Percentiles rank a stretch among this genome's conserved stretches.
Evolutionary conservation across 2,329 filamentous ascomycete genomes (phyloP).

Genomic region (Fusarium sp.): DNA sequence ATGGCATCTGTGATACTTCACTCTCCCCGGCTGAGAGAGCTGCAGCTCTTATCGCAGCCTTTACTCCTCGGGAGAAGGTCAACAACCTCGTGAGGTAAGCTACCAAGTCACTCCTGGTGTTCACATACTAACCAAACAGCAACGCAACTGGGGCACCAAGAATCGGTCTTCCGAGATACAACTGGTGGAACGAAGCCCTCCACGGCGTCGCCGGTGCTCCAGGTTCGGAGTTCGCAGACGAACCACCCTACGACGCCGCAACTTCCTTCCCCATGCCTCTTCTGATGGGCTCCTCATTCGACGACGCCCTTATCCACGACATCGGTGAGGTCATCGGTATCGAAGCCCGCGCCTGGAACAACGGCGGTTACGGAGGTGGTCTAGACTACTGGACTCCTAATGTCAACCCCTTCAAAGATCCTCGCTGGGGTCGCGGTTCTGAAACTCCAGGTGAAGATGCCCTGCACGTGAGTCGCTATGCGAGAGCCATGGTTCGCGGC

Average conservation of each 20-base stretch:
- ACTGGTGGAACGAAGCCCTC: slow-evolving; percentile 23
- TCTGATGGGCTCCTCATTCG: not conserved
- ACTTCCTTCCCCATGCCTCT: slow-evolving; percentile 17
- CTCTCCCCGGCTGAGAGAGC: not conserved
- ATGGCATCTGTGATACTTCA: not conserved
- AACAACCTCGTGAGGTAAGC: slow-evolving; percentile 5
- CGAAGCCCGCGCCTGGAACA: slow-evolving; percentile 1
- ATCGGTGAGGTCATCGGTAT: not conserved
- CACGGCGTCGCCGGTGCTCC: slow-evolving; percentile 1
- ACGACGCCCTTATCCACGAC: not conserved
- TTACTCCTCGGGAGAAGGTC: slow-evolving; percentile 2
- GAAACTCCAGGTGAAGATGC: slow-evolving; percentile 18
- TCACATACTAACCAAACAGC: not conserved
- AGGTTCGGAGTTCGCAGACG: not conserved
- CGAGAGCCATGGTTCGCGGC: not conserved
- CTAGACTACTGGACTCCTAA: slow-evolving; percentile 12
- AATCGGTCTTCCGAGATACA: slow-evolving; percentile 6
- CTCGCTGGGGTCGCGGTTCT: slow-evolving; percentile 5
- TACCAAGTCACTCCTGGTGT: rapidly evolving
- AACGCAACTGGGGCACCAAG: slow-evolving; percentile 11
- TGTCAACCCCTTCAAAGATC: slow-evolving; percentile 15
- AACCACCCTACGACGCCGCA: not conserved
- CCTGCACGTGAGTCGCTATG: not conserved
- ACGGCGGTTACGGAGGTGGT: not conserved
- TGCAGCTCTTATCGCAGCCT: not conserved